These are phyloP conservation scores for Backusella tarrabulga DNA, from an alignment of 192 early-diverging fungal genomes.

Conservation along the genomic window DNA sequence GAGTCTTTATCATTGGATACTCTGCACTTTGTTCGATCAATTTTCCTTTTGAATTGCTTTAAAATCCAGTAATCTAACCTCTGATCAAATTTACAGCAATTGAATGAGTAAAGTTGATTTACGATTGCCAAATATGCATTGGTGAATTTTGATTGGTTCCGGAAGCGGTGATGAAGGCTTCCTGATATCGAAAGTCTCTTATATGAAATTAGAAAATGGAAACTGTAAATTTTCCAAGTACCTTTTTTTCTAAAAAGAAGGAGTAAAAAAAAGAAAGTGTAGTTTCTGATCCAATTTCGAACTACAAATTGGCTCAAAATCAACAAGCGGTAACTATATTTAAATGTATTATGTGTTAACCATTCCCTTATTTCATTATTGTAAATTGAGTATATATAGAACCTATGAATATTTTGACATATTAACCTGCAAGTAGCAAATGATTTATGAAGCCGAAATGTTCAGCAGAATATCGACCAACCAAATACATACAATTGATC, in stretches of 20 bases:
- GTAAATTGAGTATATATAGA: background rate
- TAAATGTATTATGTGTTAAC: background rate
- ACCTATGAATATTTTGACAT: background rate
- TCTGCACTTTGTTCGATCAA: too few relatives aligned
- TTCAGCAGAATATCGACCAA: background rate
- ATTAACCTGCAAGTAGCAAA: background rate
- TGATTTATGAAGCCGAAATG: too few relatives aligned
- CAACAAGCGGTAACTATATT: background rate
- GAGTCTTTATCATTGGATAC: too few relatives aligned
- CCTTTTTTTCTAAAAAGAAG: background rate
- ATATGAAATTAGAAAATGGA: background rate
- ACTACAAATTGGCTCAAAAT: background rate
- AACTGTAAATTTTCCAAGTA: background rate
- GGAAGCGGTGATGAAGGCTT: too few relatives aligned
- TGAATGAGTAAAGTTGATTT: too few relatives aligned
- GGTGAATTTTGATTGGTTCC: too few relatives aligned
- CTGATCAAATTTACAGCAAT: too few relatives aligned
- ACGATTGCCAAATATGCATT: too few relatives aligned
- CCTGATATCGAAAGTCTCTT: background rate
- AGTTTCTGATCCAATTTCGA: too few relatives aligned
- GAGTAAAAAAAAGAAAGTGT: background rate
- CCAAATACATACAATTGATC: background rate
- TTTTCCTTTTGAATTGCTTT: too few relatives aligned
- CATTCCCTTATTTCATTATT: background rate
- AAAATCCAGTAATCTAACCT: too few relatives aligned